Percentiles rank a stretch among this genome's conserved stretches.
These are phyloP conservation scores for Epichloe typhina DNA, from an alignment of 2,329 filamentous ascomycete species.

Conservation along the genomic window DNA sequence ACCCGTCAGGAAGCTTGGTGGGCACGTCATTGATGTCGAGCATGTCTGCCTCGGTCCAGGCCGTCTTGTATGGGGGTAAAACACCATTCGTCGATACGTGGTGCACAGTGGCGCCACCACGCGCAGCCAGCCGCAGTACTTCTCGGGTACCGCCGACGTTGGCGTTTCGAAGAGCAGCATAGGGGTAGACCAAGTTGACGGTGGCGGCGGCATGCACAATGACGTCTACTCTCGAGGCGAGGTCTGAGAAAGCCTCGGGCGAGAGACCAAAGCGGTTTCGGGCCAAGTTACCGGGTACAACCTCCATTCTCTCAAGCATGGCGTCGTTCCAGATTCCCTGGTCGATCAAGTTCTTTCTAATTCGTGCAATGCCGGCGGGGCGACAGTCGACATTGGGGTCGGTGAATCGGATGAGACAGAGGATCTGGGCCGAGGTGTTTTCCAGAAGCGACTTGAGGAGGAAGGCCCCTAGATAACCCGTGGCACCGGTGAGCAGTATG, in stretches of 20 bases:
- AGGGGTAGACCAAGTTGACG: slow-evolving; percentile 72
- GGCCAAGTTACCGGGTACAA: slow-evolving; percentile 60
- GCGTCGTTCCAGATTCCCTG: slow-evolving; percentile 65
- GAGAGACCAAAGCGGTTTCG: slow-evolving; percentile 55
- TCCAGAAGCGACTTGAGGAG: slow-evolving; percentile 56
- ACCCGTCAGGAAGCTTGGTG: slow-evolving; percentile 55
- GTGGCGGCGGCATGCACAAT: slow-evolving; percentile 67
- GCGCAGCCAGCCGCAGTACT: slow-evolving; percentile 56
- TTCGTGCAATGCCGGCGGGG: slow-evolving; percentile 55
- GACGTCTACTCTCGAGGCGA: slow-evolving; percentile 54
- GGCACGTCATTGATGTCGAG: slow-evolving; percentile 56
- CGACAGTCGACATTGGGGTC: slow-evolving; percentile 52
- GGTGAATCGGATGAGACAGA: slow-evolving; percentile 61
- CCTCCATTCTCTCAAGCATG: slow-evolving; percentile 65
- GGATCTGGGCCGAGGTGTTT: slow-evolving; percentile 52
- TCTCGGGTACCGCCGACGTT: slow-evolving; percentile 73
- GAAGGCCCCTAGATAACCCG: slow-evolving; percentile 66
- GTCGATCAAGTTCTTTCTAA: slow-evolving; percentile 66
- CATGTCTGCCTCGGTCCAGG: slow-evolving; percentile 59
- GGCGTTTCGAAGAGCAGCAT: slow-evolving; percentile 58
- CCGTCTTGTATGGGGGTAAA: slow-evolving; percentile 53
- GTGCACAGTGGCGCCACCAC: slow-evolving; percentile 57
- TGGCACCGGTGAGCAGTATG: slow-evolving; percentile 60
- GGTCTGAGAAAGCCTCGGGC: slow-evolving; percentile 48
- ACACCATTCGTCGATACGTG: slow-evolving; percentile 75